Evolutionary conservation across 2,329 filamentous ascomycete genomes (phyloP), one percentile per base, ranked within the genome.

Genomic region (Scedosporium aurantiacum): DNA sequence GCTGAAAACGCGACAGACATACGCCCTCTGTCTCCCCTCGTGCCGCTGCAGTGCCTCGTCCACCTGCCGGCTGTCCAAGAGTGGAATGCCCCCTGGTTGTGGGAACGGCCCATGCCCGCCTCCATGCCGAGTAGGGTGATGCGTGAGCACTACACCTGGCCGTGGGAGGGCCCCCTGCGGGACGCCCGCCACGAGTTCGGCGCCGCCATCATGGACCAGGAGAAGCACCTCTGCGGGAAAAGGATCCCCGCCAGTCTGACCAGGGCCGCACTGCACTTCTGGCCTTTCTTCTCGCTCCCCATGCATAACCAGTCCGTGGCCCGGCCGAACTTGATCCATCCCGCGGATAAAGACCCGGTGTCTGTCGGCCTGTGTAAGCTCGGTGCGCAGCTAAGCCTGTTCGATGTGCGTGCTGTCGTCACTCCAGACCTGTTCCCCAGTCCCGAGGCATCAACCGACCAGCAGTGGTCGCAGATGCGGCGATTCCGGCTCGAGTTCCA

Each of bases 131-230:
- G 62, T 55, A 55, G 52, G 55, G 47, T 60, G 14, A 50, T 64
- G 54, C 63, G 63, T 21, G 28, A 32, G 28, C 63, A 63, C 28
- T 63, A 60, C 59, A 57, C 63, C 21, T 64, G 66, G 28, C 60
- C 62, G 18, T 70, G 67, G 66, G 65, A 66, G 62, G 67, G 67
- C 12, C 66, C 67, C 7, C 65, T 66, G 60, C 64, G 68, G 16
- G 68, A 70, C 58, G 65, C 64, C 43, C 66, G 68, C 47, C 64
- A 66, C 57, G 67, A 68, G 61, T 67, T 70, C 37, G 66, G 64
- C n/a, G 62, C 58, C 6, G 63, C 63, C 40, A 62, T 67, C 40
- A 47, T 61, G 28, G 56, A 64, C 32, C 61, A 63, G 56, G 28
- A 32, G 28, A 32, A 32, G 28, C 28, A 32, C 28, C 28, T 32